Base-by-base conservation (phyloP, 2,329 filamentous ascomycete genomes). In the Dothidotthia symphoricarpi region DNA sequence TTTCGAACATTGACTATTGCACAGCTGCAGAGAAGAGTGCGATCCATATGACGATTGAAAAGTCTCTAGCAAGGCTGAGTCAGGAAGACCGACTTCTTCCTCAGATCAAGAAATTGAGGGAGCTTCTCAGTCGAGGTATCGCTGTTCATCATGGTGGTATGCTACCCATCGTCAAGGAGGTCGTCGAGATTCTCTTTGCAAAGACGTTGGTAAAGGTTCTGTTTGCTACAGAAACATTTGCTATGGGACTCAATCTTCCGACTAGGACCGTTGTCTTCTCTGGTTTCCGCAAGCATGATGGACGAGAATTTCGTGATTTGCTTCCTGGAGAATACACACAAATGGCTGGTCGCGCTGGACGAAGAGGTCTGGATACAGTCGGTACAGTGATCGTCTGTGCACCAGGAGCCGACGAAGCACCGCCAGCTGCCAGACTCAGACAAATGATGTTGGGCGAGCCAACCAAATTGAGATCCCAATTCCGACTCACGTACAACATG, bases 401-500 rank as follows among this genome's bases (percentile, higher is more conserved):
- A 27, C 74, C 86, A 1, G 88, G 85, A 12, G 81, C 80, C 32
- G 88, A 94, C 47, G 89, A 97, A 69, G 89, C 90, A 13, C 93
- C 93, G 3, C 87, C 90, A 2, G 88, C 88, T 33, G 80, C 77
- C 24, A 83, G 91, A 39, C 72, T 98, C 37, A 81, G 88, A 41
- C 86, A 88, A 59, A 97, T 98, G 88, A 96, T 98, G 49, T 77
- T 97, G 3, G 93, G 93, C 36, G 87, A 95, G 57, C 91, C 93
- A 22, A 95, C 89, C 16, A 97, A 97, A 69, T 77, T 98, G 32
- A 82, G 89, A 31, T 97, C 91, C 6, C 93, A 98, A 61, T 98
- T 98, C 75, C 82, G 93, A 44, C 75, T 98, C 31, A 98, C 94
- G 0, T 98, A 98, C 74, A 98, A 97, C 69, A 98, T 98, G 93